These are phyloP conservation scores for Aspergillus brunneoviolaceus DNA, from an alignment of 2,329 filamentous ascomycete species.

Conservation along the genomic window DNA sequence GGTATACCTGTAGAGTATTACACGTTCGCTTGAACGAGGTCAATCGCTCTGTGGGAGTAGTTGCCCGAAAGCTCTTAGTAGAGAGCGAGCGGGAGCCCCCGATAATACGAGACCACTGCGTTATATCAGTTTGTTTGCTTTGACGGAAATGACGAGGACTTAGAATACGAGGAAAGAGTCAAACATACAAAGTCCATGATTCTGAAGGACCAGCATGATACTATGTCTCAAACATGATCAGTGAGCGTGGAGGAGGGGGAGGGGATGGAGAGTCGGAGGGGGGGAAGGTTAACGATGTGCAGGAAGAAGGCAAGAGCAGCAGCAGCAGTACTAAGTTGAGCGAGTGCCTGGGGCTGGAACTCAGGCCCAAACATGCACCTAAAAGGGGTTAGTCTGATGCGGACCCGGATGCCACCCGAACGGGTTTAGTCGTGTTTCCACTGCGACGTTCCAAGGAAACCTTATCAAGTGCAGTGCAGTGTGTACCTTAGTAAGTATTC, in stretches of 20 bases:
- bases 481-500: not conserved
- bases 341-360: not conserved
- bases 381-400: conserved; percentile 2
- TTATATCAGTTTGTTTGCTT: conserved; percentile 10
- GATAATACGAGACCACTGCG: conserved; percentile 61
- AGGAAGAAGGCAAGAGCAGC: conserved; percentile 1
- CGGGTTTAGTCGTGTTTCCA: conserved; percentile 10
- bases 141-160: not conserved
- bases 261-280: conserved; percentile 8
- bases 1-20: conserved; percentile 55
- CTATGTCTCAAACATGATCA: conserved; percentile 17
- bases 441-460: not conserved
- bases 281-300: not conserved
- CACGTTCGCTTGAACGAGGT: conserved; percentile 62
- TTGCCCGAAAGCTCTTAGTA: conserved; percentile 50
- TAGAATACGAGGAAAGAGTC: not conserved
- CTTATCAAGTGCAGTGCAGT: not conserved
- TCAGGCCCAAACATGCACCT: not conserved
- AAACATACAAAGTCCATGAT: conserved; percentile 49
- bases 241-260: conserved; percentile 11
- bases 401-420: not conserved
- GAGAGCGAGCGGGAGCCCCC: conserved; percentile 53
- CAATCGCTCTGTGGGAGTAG: conserved; percentile 60
- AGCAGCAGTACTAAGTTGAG: not conserved
- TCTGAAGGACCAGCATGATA: conserved; percentile 33